phyloP scores from a whole-genome alignment of 2,329 filamentous ascomycete genomes.

The Parastagonospora nodorum region DNA sequence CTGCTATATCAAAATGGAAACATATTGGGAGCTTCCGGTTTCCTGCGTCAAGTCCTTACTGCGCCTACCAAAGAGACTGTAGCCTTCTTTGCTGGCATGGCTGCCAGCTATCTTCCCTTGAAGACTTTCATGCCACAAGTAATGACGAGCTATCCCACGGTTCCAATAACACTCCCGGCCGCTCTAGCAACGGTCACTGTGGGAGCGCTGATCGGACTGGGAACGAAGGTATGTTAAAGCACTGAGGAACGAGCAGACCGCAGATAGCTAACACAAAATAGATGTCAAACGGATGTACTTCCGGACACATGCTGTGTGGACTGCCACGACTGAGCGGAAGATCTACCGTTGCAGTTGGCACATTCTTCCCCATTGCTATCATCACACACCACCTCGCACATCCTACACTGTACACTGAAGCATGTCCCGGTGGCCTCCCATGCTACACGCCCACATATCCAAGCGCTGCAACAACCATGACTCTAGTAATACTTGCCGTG shows the following conservation, averaged over 20 bases:
- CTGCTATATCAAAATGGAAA: slow-evolving; percentile 58
- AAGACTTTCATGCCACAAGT: slow-evolving; percentile 51
- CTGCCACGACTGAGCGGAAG: slow-evolving; percentile 56
- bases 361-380: slow-evolving; percentile 41
- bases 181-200: slow-evolving; percentile 48
- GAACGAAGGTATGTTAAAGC: slow-evolving; percentile 54
- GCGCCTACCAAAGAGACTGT: slow-evolving; percentile 50
- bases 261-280: slow-evolving; percentile 15
- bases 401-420: slow-evolving; percentile 45
- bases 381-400: slow-evolving; percentile 47
- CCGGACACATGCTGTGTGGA: slow-evolving; percentile 62
- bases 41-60: slow-evolving; percentile 50
- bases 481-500: slow-evolving; percentile 43
- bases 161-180: slow-evolving; percentile 41
- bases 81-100: slow-evolving; percentile 54
- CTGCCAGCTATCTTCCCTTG: slow-evolving; percentile 51
- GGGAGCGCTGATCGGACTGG: slow-evolving; percentile 56
- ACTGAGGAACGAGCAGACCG: not conserved
- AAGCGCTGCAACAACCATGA: slow-evolving; percentile 28
- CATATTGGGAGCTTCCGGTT: slow-evolving; percentile 57
- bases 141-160: slow-evolving; percentile 50
- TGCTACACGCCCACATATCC: slow-evolving; percentile 57
- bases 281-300: slow-evolving; percentile 56
- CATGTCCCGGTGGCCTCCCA: slow-evolving; percentile 46
- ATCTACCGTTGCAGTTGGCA: slow-evolving; percentile 52